phyloP scores from a whole-genome alignment of 192 early-diverging fungal species.

The Allomyces macrogynus region DNA sequence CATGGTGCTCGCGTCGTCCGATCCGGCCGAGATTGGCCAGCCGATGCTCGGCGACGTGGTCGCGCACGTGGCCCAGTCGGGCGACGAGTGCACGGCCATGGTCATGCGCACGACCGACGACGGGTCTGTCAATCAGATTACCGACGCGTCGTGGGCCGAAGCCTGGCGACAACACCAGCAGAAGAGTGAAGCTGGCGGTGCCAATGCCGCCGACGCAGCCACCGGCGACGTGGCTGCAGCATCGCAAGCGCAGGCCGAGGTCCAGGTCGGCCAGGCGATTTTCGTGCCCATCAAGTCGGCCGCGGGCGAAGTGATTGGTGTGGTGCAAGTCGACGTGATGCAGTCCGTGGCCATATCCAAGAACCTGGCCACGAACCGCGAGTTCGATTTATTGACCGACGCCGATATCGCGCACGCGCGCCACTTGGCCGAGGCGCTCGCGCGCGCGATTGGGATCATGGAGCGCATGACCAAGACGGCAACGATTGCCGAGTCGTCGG shows the following conservation, averaged over 20 bases:
- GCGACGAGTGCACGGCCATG: background rate
- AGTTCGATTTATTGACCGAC: background rate
- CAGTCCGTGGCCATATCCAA: background rate
- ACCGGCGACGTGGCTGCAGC: background rate
- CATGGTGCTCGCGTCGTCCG: background rate
- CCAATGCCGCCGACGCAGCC: background rate
- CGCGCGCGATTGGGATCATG: background rate
- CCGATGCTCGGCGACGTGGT: background rate
- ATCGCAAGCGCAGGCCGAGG: background rate
- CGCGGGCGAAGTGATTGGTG: background rate
- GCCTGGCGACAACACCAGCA: no score
- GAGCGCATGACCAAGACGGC: background rate
- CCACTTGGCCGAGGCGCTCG: background rate
- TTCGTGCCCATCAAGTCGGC: background rate
- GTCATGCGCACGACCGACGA: background rate
- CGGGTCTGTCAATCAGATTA: background rate
- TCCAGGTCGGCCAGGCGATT: background rate
- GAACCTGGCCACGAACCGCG: background rate
- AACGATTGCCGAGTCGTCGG: background rate
- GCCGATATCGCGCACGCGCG: background rate
- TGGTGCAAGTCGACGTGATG: background rate
- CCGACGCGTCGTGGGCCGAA: background rate
- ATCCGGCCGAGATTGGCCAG: background rate
- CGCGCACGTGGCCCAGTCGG: background rate
- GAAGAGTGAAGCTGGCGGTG: no score